These are phyloP conservation scores for Entomortierella chlamydospora DNA, from an alignment of 192 early-diverging fungal species.

Conservation along the genomic window DNA sequence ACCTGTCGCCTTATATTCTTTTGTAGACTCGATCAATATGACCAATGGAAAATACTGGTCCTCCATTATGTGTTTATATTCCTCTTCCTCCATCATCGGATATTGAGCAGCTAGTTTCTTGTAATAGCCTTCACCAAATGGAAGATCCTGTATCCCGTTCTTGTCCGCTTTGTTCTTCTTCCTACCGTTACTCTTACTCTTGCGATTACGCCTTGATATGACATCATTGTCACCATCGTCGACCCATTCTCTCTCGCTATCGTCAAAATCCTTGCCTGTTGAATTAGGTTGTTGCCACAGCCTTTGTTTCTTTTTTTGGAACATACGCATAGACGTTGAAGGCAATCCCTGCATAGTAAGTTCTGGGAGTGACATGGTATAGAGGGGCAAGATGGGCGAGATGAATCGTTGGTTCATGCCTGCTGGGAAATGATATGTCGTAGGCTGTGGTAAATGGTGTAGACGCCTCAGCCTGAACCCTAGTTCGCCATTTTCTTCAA, in stretches of 20 bases:
- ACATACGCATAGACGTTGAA: slow-evolving; percentile 45
- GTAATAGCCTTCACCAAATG: background rate
- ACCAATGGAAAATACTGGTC: slow-evolving; percentile 52
- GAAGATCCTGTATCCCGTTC: background rate
- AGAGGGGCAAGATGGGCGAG: slow-evolving; percentile 47
- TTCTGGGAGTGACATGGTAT: slow-evolving; percentile 53
- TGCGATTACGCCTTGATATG: background rate
- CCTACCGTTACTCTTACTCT: slow-evolving; percentile 10
- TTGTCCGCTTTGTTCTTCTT: slow-evolving; percentile 17
- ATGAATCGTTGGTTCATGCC: slow-evolving; percentile 53
- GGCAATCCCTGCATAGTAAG: slow-evolving; percentile 51
- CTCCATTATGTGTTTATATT: slow-evolving; percentile 48
- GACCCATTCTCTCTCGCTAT: background rate
- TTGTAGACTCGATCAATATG: slow-evolving; percentile 38
- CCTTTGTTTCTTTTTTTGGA: slow-evolving; percentile 37
- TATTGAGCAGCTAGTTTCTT: background rate
- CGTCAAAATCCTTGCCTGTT: background rate
- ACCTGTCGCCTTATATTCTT: slow-evolving; percentile 38
- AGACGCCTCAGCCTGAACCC: slow-evolving; percentile 36
- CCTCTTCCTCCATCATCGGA: slow-evolving; percentile 5
- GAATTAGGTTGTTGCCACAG: slow-evolving; percentile 23
- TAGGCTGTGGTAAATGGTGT: slow-evolving; percentile 46
- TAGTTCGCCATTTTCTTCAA: slow-evolving; percentile 44
- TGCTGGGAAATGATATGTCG: slow-evolving; percentile 50
- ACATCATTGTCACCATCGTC: slow-evolving; percentile 7